phyloP scores from a whole-genome alignment of 495 filamentous ascomycete genomes.

The Hapsidospora chrysogenum region DNA sequence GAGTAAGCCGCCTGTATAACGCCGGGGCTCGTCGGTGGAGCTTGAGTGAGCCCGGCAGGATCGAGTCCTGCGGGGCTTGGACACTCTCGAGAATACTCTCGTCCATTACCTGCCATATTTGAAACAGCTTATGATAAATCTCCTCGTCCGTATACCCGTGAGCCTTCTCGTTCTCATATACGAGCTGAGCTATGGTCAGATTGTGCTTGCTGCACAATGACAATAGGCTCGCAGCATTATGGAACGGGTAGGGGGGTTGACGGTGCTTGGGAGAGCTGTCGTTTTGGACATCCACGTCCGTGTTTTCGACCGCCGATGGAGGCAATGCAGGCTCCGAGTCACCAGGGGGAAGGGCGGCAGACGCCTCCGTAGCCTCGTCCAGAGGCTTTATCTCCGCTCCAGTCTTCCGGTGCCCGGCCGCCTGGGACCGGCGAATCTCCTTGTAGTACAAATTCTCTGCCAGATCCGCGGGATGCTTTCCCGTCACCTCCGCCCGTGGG shows the following conservation, averaged over 20 bases:
- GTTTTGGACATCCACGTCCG: conserved; percentile 3
- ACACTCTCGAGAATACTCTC: conserved; percentile 19
- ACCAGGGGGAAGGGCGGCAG: conserved; percentile 4
- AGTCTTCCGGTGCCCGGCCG: conserved; percentile 14
- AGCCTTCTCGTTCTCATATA: conserved; percentile 20
- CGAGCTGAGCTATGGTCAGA: conserved; percentile 17
- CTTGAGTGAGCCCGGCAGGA: conserved; percentile 15
- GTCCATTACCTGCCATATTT: conserved; percentile 21
- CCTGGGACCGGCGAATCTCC: conserved; percentile 15
- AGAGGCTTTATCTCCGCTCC: conserved; percentile 12
- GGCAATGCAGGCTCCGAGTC: neutral
- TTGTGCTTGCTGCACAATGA: conserved; percentile 18
- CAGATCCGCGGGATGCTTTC: conserved; percentile 12
- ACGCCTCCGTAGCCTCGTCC: conserved; percentile 5
- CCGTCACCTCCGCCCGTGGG: conserved; percentile 6
- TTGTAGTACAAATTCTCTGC: conserved; percentile 21
- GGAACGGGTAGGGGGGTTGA: conserved; percentile 16
- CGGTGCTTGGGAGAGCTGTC: too few relatives aligned
- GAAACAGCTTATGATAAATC: conserved; percentile 14
- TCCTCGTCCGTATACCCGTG: conserved; percentile 18
- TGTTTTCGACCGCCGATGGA: neutral
- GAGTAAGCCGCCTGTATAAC: conserved; percentile 14
- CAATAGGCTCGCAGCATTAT: conserved; percentile 13
- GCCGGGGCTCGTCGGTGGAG: conserved; percentile 16
- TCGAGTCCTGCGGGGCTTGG: conserved; percentile 12